Conservation (phyloP, 495 filamentous ascomycete species). For the Eremomyces bilateralis region DNA sequence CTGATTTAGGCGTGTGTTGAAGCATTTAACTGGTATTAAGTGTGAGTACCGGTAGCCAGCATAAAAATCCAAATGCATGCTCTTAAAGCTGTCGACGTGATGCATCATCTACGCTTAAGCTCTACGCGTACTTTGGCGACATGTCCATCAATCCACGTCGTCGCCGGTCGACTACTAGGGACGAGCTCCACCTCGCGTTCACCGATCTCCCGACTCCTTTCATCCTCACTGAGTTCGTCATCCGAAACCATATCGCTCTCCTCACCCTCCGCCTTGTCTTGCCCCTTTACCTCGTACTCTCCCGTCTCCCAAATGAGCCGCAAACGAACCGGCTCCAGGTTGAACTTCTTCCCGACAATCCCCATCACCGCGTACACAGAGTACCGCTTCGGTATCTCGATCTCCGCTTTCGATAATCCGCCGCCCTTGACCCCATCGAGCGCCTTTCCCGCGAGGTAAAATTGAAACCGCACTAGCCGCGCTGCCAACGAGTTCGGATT, state of each 20-base stretch:
- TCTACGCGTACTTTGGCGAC: slow-evolving; percentile 53
- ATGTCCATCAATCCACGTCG: slow-evolving; percentile 54
- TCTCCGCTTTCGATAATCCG: slow-evolving; percentile 16
- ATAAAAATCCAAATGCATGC: too few species aligned
- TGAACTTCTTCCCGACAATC: slow-evolving; percentile 49
- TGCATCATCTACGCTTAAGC: too few species aligned
- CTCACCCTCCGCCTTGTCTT: too few species aligned
- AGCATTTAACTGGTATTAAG: too few species aligned
- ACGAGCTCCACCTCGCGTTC: slow-evolving; percentile 67
- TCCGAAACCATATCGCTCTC: too few species aligned
- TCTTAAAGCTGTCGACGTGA: too few species aligned
- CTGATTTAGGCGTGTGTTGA: too few species aligned
- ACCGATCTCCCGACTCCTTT: too few species aligned
- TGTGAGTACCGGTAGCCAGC: too few species aligned
- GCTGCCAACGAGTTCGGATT: slow-evolving; percentile 52
- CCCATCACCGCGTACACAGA: slow-evolving; percentile 67
- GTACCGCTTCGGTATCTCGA: slow-evolving; percentile 48
- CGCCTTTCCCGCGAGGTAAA: slow-evolving; percentile 20
- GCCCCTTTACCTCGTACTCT: slow-evolving; percentile 30
- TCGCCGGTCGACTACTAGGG: slow-evolving; percentile 60
- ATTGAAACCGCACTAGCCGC: slow-evolving; percentile 42
- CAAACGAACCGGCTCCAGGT: slow-evolving; percentile 36
- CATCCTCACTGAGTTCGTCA: too few species aligned
- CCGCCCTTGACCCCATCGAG: slow-evolving; percentile 6
- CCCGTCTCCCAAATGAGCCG: slow-evolving; percentile 62